Conservation (phyloP, 768 basidiomycete genomes). For the Fistulinella prunicolor region DNA sequence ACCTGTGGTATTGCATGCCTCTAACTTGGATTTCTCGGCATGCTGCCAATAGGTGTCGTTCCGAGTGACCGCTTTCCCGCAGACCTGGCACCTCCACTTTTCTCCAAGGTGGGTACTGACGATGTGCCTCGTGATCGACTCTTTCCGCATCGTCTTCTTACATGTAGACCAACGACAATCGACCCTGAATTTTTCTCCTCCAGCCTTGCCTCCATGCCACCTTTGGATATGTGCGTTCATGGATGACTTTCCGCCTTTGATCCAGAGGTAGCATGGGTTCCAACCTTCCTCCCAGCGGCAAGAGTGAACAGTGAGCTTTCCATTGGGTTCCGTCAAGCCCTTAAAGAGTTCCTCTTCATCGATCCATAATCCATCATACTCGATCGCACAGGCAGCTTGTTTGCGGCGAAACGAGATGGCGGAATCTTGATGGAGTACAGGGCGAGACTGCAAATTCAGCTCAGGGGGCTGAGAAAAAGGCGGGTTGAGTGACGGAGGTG, state of each 20-base stretch:
- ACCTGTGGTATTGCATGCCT: conserved; percentile 6
- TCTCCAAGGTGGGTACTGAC: conserved; percentile 14
- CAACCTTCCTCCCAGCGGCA: conserved; percentile 15
- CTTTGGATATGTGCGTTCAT: conserved; percentile 14
- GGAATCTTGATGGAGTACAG: background rate
- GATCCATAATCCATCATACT: conserved; percentile 6
- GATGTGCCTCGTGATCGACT: conserved; percentile 20
- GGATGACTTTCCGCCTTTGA: conserved; percentile 15
- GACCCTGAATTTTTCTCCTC: conserved; percentile 7
- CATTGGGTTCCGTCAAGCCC: background rate
- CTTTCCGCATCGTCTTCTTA: conserved; percentile 18
- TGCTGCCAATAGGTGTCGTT: conserved; percentile 12
- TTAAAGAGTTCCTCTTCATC: conserved; percentile 14
- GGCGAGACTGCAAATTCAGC: no score
- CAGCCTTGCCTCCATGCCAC: conserved; percentile 14
- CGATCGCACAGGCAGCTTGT: conserved; percentile 1
- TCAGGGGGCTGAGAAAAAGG: no score
- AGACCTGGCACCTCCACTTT: conserved; percentile 13
- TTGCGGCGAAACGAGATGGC: background rate
- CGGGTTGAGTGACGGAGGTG: no score
- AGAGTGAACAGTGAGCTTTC: background rate
- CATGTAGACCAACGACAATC: conserved; percentile 16
- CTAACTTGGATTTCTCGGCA: background rate
- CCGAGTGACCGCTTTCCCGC: conserved; percentile 9
- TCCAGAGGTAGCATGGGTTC: conserved; percentile 19